Base-by-base conservation (phyloP, 352 stramenopile genomes). In the Globisporangium solare region DNA sequence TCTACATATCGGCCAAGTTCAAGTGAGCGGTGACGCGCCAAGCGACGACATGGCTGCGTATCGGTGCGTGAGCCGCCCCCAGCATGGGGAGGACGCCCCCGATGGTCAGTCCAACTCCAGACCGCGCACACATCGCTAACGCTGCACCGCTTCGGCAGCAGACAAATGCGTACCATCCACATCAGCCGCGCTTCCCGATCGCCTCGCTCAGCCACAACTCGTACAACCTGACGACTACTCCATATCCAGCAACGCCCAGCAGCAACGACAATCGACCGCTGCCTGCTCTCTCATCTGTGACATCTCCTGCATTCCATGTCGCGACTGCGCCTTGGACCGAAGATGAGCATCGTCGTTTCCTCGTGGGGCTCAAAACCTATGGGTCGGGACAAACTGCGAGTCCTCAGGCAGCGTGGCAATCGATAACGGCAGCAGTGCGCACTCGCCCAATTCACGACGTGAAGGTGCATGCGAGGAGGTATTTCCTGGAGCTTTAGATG, bases 301-400 rank as follows among this genome's bases (percentile, higher is more conserved):
- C 54, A 48, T 65, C 14, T 49, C 49, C 39, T 43, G 39, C 39
- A 18, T n/a, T 43, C 13, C 39, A 3, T 43, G 39, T 43, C 17
- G 7, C 39, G 39, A 15, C 39, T 15, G 39, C 10, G 39, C 39
- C 63, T 1, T 93, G 83, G 83, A 67, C 72, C 8, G 48, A 54
- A 7, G 71, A 88, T 21, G 83, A 93, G 56, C 83, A 93, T 61
- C 54, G 74, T 31, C 73, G 83, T 12, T 91, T 93, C 61, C 65
- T 93, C 1, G 52, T 70, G 5, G 83, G 65, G 6, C 70, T 93
- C 3, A 81, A 93, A 45, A 70, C 81, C 48, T 85, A 77, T 45
- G 83, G 76, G 47, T 70, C 70, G 10, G 73, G 68, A 6, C 62
- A 74, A 63, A 67, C 64, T 8, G 61, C 70, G 18, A 87, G 64